A percentile compares a stretch with the other conserved stretches of the same genome.
Conservation (phyloP, 2,329 filamentous ascomycete genomes). For the Colletotrichum simmondsii region DNA sequence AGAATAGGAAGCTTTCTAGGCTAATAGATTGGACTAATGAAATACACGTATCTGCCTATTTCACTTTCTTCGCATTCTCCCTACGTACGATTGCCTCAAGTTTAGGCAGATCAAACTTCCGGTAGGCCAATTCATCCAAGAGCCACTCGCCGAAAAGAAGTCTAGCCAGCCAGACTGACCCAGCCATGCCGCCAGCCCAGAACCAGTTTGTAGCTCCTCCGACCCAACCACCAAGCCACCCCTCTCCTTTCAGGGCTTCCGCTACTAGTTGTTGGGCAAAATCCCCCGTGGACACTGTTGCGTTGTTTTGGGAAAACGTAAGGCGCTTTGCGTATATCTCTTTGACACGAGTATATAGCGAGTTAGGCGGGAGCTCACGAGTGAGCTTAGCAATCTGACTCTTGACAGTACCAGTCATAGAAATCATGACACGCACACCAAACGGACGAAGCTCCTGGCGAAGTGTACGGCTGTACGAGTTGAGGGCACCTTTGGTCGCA, state of each 20-base stretch:
- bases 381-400: conserved; percentile 59
- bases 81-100: conserved; percentile 30
- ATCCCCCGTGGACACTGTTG: conserved; percentile 54
- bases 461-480: conserved; percentile 63
- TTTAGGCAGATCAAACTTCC: conserved; percentile 53
- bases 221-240: conserved; percentile 45
- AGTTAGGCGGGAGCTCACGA: conserved; percentile 54
- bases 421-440: conserved; percentile 66
- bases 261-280: conserved; percentile 57
- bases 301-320: conserved; percentile 59
- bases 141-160: conserved; percentile 42
- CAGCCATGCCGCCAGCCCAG: conserved; percentile 47
- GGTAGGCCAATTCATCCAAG: conserved; percentile 42
- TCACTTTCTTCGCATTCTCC: conserved; percentile 15
- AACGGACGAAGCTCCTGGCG: conserved; percentile 65
- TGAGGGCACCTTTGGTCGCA: conserved; percentile 66
- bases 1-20: too few relatives aligned
- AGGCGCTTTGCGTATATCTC: conserved; percentile 59
- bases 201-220: conserved; percentile 47
- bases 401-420: conserved; percentile 64
- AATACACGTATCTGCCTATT: not conserved
- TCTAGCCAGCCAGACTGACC: conserved; percentile 42
- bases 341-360: conserved; percentile 58
- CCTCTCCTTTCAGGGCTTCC: conserved; percentile 53
- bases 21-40: not conserved